These are phyloP conservation scores for Stemphylium vesicarium DNA, from an alignment of 2,329 filamentous ascomycete species.

Conservation along the genomic window DNA sequence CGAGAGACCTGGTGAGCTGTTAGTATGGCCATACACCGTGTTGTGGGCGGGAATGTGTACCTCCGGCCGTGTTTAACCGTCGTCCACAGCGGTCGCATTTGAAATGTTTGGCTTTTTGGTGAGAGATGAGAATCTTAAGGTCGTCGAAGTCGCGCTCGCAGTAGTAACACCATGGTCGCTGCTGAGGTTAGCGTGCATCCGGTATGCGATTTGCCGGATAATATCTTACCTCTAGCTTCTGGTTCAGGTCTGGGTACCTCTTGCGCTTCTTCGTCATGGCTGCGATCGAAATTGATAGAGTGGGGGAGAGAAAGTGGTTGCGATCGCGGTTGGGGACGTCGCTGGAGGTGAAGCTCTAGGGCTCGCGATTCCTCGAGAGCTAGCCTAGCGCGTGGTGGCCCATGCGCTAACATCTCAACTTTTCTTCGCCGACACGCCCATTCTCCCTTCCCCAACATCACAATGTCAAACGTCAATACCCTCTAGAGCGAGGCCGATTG, in stretches of 20 bases:
- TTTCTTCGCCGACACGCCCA: conserved; percentile 17
- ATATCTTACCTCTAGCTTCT: conserved; percentile 68
- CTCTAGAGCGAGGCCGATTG: background rate
- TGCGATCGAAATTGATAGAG: conserved; percentile 4
- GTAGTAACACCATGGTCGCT: conserved; percentile 96
- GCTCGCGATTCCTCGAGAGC: conserved; percentile 23
- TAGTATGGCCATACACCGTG: conserved; percentile 5
- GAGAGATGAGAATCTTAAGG: conserved; percentile 91
- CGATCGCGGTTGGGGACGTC: conserved; percentile 10
- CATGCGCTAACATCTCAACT: conserved; percentile 16
- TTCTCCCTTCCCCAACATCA: conserved; percentile 7
- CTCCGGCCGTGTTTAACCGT: conserved; percentile 91
- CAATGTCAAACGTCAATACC: conserved; percentile 1
- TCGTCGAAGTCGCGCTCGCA: conserved; percentile 99
- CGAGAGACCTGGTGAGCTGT: conserved; percentile 70
- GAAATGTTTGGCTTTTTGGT: conserved; percentile 99
- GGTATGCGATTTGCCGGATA: background rate
- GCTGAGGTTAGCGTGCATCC: conserved; percentile 1
- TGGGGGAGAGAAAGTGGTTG: conserved; percentile 1
- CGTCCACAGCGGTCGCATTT: conserved; percentile 92
- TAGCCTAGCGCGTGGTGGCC: conserved; percentile 25
- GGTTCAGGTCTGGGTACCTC: conserved; percentile 83
- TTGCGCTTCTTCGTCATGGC: conserved; percentile 78
- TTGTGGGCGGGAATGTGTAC: conserved; percentile 57
- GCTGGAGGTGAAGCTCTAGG: conserved; percentile 23